phyloP scores from a whole-genome alignment of 805 yeast genomes.

The Nakazawaea anatomiae region DNA sequence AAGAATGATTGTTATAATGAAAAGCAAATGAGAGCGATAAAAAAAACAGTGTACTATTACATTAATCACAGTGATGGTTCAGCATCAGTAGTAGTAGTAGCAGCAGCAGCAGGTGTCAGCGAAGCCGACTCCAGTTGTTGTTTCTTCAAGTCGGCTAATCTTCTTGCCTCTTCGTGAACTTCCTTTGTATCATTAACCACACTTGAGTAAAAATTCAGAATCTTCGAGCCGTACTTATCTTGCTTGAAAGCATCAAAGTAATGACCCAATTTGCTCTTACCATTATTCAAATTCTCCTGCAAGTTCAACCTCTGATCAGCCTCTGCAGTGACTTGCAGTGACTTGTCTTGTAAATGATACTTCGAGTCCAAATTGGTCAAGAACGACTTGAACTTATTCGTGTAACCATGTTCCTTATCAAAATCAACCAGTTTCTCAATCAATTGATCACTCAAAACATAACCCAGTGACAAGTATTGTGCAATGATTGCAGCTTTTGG shows the following conservation, averaged over 20 bases:
- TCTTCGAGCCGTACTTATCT: conserved; percentile 48
- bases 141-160: conserved; percentile 59
- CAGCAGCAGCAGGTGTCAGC: background rate
- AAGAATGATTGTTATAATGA: no score
- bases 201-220: conserved; percentile 54
- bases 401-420: conserved; percentile 60
- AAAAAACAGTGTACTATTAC: no score
- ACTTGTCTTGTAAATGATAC: conserved; percentile 55
- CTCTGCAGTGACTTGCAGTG: conserved; percentile 23
- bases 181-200: conserved; percentile 51
- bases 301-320: conserved; percentile 37
- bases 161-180: conserved; percentile 69
- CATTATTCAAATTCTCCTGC: conserved; percentile 30
- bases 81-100: background rate
- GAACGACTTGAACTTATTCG: conserved; percentile 51
- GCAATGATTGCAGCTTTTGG: conserved; percentile 74
- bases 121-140: conserved; percentile 11
- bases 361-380: conserved; percentile 49
- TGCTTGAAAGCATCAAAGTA: conserved; percentile 42
- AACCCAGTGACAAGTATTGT: conserved; percentile 71
- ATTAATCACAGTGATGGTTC: background rate
- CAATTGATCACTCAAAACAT: conserved; percentile 55
- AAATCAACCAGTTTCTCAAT: conserved; percentile 55
- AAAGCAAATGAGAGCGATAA: no score
- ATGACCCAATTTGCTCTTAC: conserved; percentile 31